Base-by-base conservation (phyloP, 2,329 filamentous ascomycete species). In the Fusarium buxicola region DNA sequence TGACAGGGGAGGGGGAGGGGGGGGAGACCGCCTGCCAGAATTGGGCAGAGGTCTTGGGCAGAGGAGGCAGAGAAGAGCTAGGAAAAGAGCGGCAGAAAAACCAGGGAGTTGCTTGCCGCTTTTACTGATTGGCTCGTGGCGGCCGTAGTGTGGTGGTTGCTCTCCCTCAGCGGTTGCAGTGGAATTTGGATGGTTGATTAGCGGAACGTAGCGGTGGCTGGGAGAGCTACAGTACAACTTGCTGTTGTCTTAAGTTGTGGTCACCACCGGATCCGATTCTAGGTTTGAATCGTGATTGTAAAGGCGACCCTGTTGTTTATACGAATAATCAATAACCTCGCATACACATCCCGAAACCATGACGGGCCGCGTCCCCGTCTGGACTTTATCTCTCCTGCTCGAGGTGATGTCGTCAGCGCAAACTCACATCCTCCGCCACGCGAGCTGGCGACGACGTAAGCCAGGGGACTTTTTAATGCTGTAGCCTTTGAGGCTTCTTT, bases 111-210 rank as follows among this genome's bases (percentile, higher is more conserved):
- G 65, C 66, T 70, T 61, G 73, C 72, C 68, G 73, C 73, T 74
- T 70, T 72, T 66, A 72, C 55, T 75, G 73, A 75, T 76, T 76
- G 74, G 75, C 58, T 75, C 60, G 69, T 68, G 70, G 59, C 63
- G 70, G 70, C 71, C 69, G 72, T 67, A 73, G 72, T 73, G 61
- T 43, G 54, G 66, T 56, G 57, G 56, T 47, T 63, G 62, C 58
- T 40, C 58, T 66, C 58, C 38, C 58, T 66, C 46, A 64, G 62
- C 49, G 49, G 65, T 55, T 28, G 44, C 39, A 47, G 44, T 69
- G 60, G 48, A 58, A 55, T 67, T 21, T 44, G 34, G 52, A 46
- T 54, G 47, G 47, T 50, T 39, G 32, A 30, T 36, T 36, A 24
- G 41, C 11, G 27, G 45, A 39, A 31, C 24, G 46, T 60, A 61